Percentiles rank a stretch among this genome's conserved stretches.
phyloP scores from a whole-genome alignment of 495 filamentous ascomycete species.

The Penicillium salamii region DNA sequence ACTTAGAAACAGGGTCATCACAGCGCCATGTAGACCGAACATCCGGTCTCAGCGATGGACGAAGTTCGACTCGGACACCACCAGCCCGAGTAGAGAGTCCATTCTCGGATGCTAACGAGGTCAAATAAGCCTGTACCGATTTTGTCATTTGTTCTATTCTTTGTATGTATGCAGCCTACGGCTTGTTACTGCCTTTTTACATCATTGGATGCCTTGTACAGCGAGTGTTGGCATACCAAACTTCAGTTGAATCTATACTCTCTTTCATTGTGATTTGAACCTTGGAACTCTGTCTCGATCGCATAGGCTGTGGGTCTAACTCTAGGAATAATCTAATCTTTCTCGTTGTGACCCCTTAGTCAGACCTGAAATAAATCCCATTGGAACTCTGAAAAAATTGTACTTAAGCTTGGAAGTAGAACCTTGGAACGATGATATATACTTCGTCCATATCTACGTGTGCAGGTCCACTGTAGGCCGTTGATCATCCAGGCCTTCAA shows the following conservation, averaged over 20 bases:
- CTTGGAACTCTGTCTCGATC: too few species aligned
- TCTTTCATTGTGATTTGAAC: constrained; percentile 1
- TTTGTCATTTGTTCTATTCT: constrained; percentile 13
- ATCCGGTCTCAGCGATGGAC: constrained; percentile 16
- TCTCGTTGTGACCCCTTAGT: too few species aligned
- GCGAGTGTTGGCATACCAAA: constrained; percentile 22
- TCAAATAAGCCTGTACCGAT: constrained; percentile 50
- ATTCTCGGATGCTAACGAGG: constrained; percentile 48
- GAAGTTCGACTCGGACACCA: constrained; percentile 25
- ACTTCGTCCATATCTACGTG: too few species aligned
- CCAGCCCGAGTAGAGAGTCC: constrained; percentile 39
- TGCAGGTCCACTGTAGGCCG: too few species aligned
- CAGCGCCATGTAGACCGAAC: constrained; percentile 43
- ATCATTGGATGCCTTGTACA: constrained; percentile 19
- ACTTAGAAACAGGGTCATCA: constrained; percentile 55
- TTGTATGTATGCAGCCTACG: constrained; percentile 24
- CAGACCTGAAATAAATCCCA: too few species aligned
- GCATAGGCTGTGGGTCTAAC: too few species aligned
- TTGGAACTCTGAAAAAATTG: too few species aligned
- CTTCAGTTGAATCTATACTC: constrained; percentile 13
- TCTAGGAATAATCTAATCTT: too few species aligned
- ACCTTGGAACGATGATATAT: too few species aligned
- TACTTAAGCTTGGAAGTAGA: too few species aligned
- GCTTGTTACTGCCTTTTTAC: constrained; percentile 16
- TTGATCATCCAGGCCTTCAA: too few species aligned